Evolutionary conservation across 2,329 filamentous ascomycete genomes (phyloP).

Genomic region (Sarocladiaceae sp.): DNA sequence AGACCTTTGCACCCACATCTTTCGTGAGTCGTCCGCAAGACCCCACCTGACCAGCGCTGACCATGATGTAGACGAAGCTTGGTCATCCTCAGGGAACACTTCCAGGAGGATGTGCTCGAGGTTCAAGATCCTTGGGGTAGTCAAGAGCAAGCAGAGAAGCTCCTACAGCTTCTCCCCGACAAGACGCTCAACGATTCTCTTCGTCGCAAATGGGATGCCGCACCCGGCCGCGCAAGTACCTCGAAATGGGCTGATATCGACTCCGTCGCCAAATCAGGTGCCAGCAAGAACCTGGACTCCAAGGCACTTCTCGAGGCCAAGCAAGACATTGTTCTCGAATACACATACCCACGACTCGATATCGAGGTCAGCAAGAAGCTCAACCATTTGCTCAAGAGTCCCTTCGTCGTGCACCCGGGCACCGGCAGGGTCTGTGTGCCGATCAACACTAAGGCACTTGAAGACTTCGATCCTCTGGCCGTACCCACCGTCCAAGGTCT

Average conservation of each 20-base stretch:
- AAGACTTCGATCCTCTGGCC: slow-evolving; percentile 76
- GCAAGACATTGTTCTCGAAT: slow-evolving; percentile 93
- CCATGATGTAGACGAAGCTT: slow-evolving; percentile 61
- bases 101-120: slow-evolving; percentile 73
- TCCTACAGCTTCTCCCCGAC: slow-evolving; percentile 83
- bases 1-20: slow-evolving; percentile 88
- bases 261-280: slow-evolving; percentile 68
- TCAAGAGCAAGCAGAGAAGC: slow-evolving; percentile 63
- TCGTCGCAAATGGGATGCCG: slow-evolving; percentile 83
- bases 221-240: slow-evolving; percentile 67
- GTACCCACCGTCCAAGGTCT: slow-evolving; percentile 88
- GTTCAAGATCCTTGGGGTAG: slow-evolving; percentile 81
- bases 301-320: slow-evolving; percentile 78
- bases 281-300: slow-evolving; percentile 64
- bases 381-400: slow-evolving; percentile 95
- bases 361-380: slow-evolving; percentile 96
- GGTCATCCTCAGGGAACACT: slow-evolving; percentile 76
- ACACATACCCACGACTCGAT: slow-evolving; percentile 95
- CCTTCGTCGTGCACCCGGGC: slow-evolving; percentile 92
- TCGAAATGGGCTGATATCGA: slow-evolving; percentile 96
- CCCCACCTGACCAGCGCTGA: slow-evolving; percentile 13
- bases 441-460: slow-evolving; percentile 68
- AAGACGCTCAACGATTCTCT: slow-evolving; percentile 69
- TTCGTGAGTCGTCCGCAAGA: slow-evolving; percentile 40
- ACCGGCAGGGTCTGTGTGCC: slow-evolving; percentile 94